These are phyloP conservation scores for Pseudomonodictys pantanalensis DNA, from an alignment of 495 filamentous ascomycete genomes.

Conservation along the genomic window DNA sequence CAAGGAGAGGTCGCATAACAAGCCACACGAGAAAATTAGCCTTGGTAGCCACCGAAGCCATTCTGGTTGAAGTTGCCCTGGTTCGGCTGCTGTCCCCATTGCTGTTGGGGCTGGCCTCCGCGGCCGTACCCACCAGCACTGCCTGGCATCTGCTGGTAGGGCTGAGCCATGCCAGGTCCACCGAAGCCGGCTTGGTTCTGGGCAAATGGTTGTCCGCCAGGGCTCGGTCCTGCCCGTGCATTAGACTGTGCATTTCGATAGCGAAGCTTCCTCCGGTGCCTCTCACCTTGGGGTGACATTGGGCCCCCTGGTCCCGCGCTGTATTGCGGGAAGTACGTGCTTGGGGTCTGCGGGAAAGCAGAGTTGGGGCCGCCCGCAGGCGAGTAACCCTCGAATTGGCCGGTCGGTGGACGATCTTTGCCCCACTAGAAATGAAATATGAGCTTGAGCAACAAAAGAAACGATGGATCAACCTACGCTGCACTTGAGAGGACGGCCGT, in stretches of 20 bases:
- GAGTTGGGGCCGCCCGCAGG: constrained; percentile 66
- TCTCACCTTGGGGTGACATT: constrained; percentile 66
- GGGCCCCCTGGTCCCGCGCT: constrained; percentile 59
- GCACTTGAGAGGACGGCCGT: constrained; percentile 96
- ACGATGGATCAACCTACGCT: constrained; percentile 66
- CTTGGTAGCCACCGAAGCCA: constrained; percentile 42
- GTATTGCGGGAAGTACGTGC: constrained; percentile 93
- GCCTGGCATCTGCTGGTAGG: constrained; percentile 53
- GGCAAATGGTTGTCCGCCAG: constrained; percentile 58
- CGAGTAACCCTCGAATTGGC: constrained; percentile 76
- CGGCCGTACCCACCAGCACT: constrained; percentile 42
- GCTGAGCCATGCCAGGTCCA: constrained; percentile 54
- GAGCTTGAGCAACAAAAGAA: constrained; percentile 4
- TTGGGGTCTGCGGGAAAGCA: constrained; percentile 65
- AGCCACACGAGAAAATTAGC: constrained; percentile 28
- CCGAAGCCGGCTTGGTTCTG: constrained; percentile 60
- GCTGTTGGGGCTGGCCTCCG: constrained; percentile 31
- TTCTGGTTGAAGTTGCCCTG: constrained; percentile 36
- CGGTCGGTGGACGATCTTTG: constrained; percentile 92
- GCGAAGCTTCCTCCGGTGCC: constrained; percentile 25
- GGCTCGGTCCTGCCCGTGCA: constrained; percentile 51
- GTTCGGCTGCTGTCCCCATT: constrained; percentile 35
- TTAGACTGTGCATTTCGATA: constrained; percentile 21
- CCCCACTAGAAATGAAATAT: constrained; percentile 69
- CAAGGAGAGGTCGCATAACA: constrained; percentile 1